Base-by-base conservation (phyloP, 768 basidiomycete species). In the Hygrophoropsis aurantiaca region DNA sequence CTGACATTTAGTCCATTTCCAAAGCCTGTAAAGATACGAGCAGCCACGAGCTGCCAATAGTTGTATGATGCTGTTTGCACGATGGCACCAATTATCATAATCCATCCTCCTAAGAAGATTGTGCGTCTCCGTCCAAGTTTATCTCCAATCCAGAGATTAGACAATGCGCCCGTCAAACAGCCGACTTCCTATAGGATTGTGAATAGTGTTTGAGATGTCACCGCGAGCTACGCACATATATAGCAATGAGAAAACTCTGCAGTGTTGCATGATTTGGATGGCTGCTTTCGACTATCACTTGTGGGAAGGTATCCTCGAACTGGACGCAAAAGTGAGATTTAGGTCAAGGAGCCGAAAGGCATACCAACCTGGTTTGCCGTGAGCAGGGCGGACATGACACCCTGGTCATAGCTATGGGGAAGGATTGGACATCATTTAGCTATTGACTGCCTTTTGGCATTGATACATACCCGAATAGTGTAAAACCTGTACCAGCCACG, bases 51-150 rank as follows among this genome's bases (percentile, higher is more conserved):
- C 52, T 73, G 73, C 3, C 68, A 65, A 42, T 71, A 71, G 40
- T 62, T 62, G 46, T 60, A 70, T 2, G 70, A 60, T 4, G 67
- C 54, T 2, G 67, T 50, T 50, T 74, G 74, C 11, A 74, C 53
- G 25, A 71, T 71, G 16, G 71, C 71, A 26, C 74, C 74, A 27
- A 68, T 57, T 25, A 74, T 66, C 68, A 75, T 73, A 51, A 74
- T 65, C 18, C 60, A 40, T 5, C 72, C 71, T 32, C 73, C 74
- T 13, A 70, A 24, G 26, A 66, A 53, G 23, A 74, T 74, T 2
- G 70, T 69, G 13, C 55, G 58, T 21, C 71, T 64, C 16, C 74
- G 67, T 4, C 73, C 74, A 4, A 74, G 58, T 40, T 57, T 55
- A 54, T 75, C 74, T 8, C 72, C 69, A 3, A 71, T 47, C 68